Conservation (phyloP, 2,329 filamentous ascomycete species). For the Alternaria conjuncta region DNA sequence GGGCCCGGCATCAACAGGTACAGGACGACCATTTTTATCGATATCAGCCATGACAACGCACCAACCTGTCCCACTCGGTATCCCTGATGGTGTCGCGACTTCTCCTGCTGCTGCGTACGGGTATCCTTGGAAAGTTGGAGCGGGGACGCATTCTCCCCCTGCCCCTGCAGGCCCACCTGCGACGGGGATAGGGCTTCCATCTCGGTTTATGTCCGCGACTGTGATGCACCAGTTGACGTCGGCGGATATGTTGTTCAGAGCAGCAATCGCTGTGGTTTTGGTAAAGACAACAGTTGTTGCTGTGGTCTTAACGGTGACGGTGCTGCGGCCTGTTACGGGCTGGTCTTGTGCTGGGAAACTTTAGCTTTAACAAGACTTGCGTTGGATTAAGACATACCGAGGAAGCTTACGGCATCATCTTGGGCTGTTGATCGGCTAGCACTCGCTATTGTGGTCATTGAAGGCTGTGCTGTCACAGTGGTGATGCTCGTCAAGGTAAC, state of each 20-base stretch:
- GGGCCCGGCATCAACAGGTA: constrained; percentile 7
- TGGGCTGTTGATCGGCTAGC: background rate
- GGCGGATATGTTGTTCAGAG: background rate
- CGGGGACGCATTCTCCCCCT: constrained; percentile 15
- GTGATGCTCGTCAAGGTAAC: background rate
- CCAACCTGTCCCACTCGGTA: background rate
- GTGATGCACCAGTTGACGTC: constrained; percentile 19
- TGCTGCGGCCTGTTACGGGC: background rate
- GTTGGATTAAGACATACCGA: background rate
- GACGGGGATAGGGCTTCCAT: constrained; percentile 10
- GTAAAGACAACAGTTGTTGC: background rate
- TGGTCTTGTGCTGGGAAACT: background rate
- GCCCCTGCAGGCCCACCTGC: constrained; percentile 11
- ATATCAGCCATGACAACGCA: constrained; percentile 16
- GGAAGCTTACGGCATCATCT: background rate
- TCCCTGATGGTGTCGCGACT: background rate
- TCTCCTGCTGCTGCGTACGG: constrained; percentile 6
- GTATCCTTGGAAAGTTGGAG: constrained; percentile 10
- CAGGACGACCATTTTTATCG: constrained; percentile 1
- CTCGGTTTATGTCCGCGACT: constrained; percentile 16
- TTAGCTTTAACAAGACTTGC: background rate
- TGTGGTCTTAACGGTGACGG: background rate
- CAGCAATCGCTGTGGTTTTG: background rate
- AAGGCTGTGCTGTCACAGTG: background rate
- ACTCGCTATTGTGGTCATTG: background rate